Base-by-base conservation (phyloP, 805 yeast genomes). In the Scheffersomyces lignosus region DNA sequence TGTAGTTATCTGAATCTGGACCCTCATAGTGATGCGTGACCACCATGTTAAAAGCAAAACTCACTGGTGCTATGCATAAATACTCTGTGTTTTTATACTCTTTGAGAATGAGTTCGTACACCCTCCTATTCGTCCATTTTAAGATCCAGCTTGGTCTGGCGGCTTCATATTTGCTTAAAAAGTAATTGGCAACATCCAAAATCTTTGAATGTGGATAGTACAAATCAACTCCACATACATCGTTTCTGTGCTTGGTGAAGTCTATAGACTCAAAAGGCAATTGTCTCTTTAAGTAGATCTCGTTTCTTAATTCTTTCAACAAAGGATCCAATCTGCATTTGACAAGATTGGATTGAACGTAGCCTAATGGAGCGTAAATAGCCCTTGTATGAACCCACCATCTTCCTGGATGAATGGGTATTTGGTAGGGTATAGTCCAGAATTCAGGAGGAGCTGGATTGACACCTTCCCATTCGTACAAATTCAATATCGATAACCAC, bases 301-400 rank as follows among this genome's bases (percentile, higher is more conserved):
- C 99, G 4, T 56, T 40, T 51, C 99, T 67, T n/a, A 93, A 60
- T 34, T 77, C 78, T 42, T 58, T 56, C 29, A 93, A 61, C 20
- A 93, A 61, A 0, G 86, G 83, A 43, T 79, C 83, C 36, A 83
- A 49, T 4, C 72, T 76, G 51, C 88, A 82, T 37, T 71, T 65
- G 25, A 73, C 67, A 38, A 65, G 64, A 20, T 74, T 70, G 33
- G 86, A 67, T 10, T 84, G 78, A 6, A 93, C 57, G 57, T 91
- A 93, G 13, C 96, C 91, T 51, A 91, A 66, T 0, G 98, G 90
- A 23, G 86, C 60, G 52, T 90, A 93, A 15, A 93, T 87, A 1
- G 93, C 96, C 38, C 99, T 71, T 0, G 97, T 90, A 54, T 93
- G 99, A 15, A 91, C 96, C 99, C 99, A 93, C 99, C 98, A 93